Conservation (phyloP, 768 basidiomycete genomes). For the Phanerochaete carnosa region DNA sequence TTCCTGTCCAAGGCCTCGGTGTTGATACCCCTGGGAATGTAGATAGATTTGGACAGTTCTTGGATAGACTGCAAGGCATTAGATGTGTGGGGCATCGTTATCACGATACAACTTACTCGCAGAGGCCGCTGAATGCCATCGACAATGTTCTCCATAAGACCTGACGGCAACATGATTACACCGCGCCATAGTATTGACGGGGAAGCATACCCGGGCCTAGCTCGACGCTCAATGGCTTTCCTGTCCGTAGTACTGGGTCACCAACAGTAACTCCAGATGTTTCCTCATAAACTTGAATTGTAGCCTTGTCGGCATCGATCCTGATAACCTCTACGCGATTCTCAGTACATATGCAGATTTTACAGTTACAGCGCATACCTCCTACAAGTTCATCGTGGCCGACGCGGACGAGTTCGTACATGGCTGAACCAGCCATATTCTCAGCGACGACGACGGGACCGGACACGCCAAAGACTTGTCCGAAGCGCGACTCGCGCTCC, state of each 20-base stretch:
- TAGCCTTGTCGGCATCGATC: conserved; percentile 96
- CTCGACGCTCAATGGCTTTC: conserved; percentile 97
- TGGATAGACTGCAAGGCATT: conserved; percentile 66
- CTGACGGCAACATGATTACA: conserved; percentile 36
- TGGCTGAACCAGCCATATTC: conserved; percentile 93
- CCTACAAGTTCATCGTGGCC: conserved; percentile 98
- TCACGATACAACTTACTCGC: conserved; percentile 49
- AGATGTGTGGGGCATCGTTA: not conserved
- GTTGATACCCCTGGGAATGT: conserved; percentile 98
- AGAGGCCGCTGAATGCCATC: conserved; percentile 95
- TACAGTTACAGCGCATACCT: conserved; percentile 47
- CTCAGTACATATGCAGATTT: not conserved
- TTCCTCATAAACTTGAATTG: conserved; percentile 99
- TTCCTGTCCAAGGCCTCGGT: conserved; percentile 89
- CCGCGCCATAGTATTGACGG: not conserved
- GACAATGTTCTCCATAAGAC: conserved; percentile 98
- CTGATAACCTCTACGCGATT: conserved; percentile 86
- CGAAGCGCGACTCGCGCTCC: conserved; percentile 82
- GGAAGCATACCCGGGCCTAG: conserved; percentile 81
- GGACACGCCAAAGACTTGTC: conserved; percentile 91
- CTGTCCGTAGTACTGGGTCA: conserved; percentile 95
- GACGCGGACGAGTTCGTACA: conserved; percentile 98
- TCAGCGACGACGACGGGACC: conserved; percentile 98
- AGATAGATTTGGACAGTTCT: conserved; percentile 97
- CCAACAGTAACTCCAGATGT: conserved; percentile 99